Conservation (phyloP, 352 stramenopile species). For the Aphanomyces astaci region DNA sequence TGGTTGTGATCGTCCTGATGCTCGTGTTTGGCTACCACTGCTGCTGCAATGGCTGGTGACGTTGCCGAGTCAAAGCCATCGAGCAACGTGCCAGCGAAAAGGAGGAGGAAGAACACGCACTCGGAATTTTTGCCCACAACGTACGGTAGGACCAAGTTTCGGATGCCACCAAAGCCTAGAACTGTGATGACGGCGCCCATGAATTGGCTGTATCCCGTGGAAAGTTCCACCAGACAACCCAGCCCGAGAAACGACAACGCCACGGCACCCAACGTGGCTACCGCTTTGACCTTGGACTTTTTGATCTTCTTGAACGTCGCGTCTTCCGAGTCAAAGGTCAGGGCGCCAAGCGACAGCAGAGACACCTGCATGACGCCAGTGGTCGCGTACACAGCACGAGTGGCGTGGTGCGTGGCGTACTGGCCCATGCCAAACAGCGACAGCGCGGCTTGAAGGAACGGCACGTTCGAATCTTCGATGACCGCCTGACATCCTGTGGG, state of each 20-base stretch:
- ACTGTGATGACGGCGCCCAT: background rate
- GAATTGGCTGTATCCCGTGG: background rate
- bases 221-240: background rate
- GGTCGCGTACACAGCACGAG: background rate
- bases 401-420: background rate
- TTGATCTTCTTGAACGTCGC: slow-evolving; percentile 1
- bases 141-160: background rate
- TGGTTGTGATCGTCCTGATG: background rate
- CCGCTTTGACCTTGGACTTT: background rate
- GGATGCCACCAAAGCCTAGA: slow-evolving; percentile 4
- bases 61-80: background rate
- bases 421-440: slow-evolving; percentile 9
- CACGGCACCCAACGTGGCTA: background rate
- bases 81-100: background rate
- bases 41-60: background rate
- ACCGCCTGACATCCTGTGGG: too few species aligned
- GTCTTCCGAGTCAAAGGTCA: slow-evolving; percentile 4
- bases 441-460: background rate
- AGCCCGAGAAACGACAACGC: background rate
- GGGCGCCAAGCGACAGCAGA: background rate
- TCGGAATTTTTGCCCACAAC: slow-evolving; percentile 1
- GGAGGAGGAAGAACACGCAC: slow-evolving; percentile 6
- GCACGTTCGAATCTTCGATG: too few species aligned
- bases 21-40: background rate
- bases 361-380: slow-evolving; percentile 2